phyloP scores from a whole-genome alignment of 345 rosid species.

The Populus tremula region DNA sequence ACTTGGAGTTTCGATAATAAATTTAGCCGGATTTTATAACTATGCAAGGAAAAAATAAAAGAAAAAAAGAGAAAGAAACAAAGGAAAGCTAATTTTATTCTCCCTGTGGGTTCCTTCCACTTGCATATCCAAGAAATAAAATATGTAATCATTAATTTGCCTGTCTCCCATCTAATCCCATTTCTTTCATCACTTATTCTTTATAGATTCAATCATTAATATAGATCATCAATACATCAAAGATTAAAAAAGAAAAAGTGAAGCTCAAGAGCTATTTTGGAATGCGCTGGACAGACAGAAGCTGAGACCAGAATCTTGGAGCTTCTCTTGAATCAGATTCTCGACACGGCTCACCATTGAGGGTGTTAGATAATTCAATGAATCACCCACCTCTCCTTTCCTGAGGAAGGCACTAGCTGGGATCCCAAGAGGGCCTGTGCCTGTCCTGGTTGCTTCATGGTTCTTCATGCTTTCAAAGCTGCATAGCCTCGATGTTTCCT shows the following conservation, averaged over 20 bases:
- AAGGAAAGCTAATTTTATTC: no score
- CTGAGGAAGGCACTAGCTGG: slow-evolving; percentile 32
- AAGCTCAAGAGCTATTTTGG: background rate
- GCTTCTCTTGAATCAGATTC: slow-evolving; percentile 6
- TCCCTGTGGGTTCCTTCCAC: no score
- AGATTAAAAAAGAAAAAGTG: no score
- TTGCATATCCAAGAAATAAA: no score
- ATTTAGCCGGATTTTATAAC: no score
- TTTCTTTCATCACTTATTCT: background rate
- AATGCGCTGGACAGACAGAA: background rate
- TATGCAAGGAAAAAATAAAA: no score
- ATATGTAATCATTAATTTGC: background rate
- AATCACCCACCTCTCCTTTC: slow-evolving; percentile 36
- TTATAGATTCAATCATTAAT: background rate
- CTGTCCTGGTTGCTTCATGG: slow-evolving; percentile 37
- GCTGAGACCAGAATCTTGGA: slow-evolving; percentile 25
- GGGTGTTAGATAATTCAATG: slow-evolving; percentile 25
- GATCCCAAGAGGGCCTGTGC: slow-evolving; percentile 24
- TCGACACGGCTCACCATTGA: slow-evolving; percentile 18
- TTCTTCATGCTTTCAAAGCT: slow-evolving; percentile 42
- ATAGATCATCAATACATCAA: background rate
- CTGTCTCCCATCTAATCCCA: background rate
- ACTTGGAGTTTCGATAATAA: no score
- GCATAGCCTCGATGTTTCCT: slow-evolving; percentile 28
- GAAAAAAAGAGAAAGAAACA: no score